Base-by-base conservation (phyloP, 768 basidiomycete genomes). In the Naganishia friedmannii region DNA sequence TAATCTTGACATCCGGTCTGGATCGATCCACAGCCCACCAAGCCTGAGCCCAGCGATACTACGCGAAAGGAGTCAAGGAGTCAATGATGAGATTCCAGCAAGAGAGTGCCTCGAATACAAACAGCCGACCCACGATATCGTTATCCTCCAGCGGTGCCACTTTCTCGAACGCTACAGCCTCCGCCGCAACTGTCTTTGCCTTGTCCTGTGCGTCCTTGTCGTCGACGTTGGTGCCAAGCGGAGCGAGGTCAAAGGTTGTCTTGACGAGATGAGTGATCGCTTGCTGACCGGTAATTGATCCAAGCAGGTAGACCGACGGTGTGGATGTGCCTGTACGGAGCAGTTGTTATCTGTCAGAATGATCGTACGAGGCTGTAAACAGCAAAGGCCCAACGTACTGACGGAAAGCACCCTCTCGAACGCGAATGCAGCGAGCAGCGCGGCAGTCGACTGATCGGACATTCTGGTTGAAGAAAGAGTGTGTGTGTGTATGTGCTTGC, bases 1-100 rank as follows among this genome's bases (percentile, higher is more conserved):
- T 90, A 73, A 98, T 86, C 82, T 91, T 91, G 69, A 93, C 82
- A 74, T 96, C 93, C 1, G 88, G 85, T 2, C 66, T 66, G 2
- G 77, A 75, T 51, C 81, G 83, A 73, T 68, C 46, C 19, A 76
- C 71, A 0, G 75, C 73, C n/a, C 90, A 76, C 88, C 89, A 92
- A 2, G 85, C 92, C 69, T 89, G 86, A 39, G 88, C 79, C 88
- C 91, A 93, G 17, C 87, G 84, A 80, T 95, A 95, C 92, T 93
- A 74, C 12, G 48, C 5, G 31, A 70, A 45, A 63, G 17, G 34
- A 48, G 39, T 29, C 69, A 45, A 63, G 17, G 34, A 48, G 39
- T 23, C 17, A 39, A 32, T 34, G 26, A 55, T 29, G 9, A 12
- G 23, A 26, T 21, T 42, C 21, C 10, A 3, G 19, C 13, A 12